Evolutionary conservation across 495 filamentous ascomycete species (phyloP).

Genomic region (Platismatia glauca): DNA sequence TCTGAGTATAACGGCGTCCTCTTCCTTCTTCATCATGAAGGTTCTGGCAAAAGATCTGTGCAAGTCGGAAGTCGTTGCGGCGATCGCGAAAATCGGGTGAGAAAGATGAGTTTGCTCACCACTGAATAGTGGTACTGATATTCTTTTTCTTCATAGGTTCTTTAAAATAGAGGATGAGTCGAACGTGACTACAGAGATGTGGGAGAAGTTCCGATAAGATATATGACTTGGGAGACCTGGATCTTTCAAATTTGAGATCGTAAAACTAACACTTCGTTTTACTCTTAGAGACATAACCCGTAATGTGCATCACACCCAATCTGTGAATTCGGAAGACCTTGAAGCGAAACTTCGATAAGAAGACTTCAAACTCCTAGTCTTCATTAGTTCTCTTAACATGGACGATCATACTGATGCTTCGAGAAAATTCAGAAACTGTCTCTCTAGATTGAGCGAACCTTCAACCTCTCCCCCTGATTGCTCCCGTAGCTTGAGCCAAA

Average conservation of each 20-base stretch:
- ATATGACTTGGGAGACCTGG: not conserved
- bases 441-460: not conserved
- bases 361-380: constrained; percentile 4
- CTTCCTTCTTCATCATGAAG: not conserved
- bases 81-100: not conserved
- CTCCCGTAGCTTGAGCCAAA: not conserved
- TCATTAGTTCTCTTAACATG: constrained; percentile 3
- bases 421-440: constrained; percentile 7
- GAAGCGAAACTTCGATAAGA: not conserved
- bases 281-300: constrained; percentile 3
- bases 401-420: constrained; percentile 2
- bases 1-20: not conserved
- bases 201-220: constrained; percentile 3
- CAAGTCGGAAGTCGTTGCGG: not conserved
- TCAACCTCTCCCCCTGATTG: not conserved
- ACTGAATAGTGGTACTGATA: not conserved
- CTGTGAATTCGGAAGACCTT: constrained; percentile 1
- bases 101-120: not conserved
- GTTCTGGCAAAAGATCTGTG: not conserved
- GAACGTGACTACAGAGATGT: constrained; percentile 4
- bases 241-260: constrained; percentile 10
- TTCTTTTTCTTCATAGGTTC: not conserved
- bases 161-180: not conserved
- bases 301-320: not conserved
- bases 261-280: constrained; percentile 1